phyloP scores from a whole-genome alignment of 2,329 filamentous ascomycete genomes.

The Pseudogymnoascus destructans region DNA sequence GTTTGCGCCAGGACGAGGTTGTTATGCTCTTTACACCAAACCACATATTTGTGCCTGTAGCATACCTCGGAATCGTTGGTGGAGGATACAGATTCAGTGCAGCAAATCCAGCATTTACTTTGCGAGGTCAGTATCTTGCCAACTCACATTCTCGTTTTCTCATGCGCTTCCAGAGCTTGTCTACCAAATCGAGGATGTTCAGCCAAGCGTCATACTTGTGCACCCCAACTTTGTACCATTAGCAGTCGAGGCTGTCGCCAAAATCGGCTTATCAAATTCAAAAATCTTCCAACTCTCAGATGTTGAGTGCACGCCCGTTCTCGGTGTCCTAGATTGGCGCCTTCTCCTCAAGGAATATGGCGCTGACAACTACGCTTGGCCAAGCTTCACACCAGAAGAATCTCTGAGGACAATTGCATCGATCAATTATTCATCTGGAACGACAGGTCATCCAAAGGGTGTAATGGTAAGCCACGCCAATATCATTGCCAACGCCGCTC shows the following conservation, averaged over 20 bases:
- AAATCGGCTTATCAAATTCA: slow-evolving; percentile 29
- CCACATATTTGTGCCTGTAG: slow-evolving; percentile 41
- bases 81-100: slow-evolving; percentile 41
- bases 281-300: slow-evolving; percentile 39
- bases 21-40: slow-evolving; percentile 42
- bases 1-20: slow-evolving; percentile 35
- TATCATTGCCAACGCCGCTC: slow-evolving; percentile 36
- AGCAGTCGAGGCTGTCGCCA: slow-evolving; percentile 32
- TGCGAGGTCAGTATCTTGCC: slow-evolving; percentile 29
- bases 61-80: slow-evolving; percentile 40
- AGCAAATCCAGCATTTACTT: slow-evolving; percentile 39
- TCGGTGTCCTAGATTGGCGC: slow-evolving; percentile 47
- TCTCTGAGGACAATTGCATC: slow-evolving; percentile 28
- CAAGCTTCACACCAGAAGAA: slow-evolving; percentile 33
- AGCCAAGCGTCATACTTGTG: slow-evolving; percentile 36
- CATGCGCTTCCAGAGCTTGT: slow-evolving; percentile 32
- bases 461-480: slow-evolving; percentile 38
- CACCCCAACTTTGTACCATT: slow-evolving; percentile 34
- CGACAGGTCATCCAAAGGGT: slow-evolving; percentile 37
- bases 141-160: neutral
- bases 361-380: slow-evolving; percentile 49
- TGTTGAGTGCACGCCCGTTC: slow-evolving; percentile 20
- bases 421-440: slow-evolving; percentile 39
- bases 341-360: slow-evolving; percentile 41
- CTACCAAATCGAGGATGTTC: slow-evolving; percentile 39